Evolutionary conservation across 805 yeast genomes (phyloP), one percentile per base, ranked within the genome.

Genomic region (Sporopachydermia lactativora): DNA sequence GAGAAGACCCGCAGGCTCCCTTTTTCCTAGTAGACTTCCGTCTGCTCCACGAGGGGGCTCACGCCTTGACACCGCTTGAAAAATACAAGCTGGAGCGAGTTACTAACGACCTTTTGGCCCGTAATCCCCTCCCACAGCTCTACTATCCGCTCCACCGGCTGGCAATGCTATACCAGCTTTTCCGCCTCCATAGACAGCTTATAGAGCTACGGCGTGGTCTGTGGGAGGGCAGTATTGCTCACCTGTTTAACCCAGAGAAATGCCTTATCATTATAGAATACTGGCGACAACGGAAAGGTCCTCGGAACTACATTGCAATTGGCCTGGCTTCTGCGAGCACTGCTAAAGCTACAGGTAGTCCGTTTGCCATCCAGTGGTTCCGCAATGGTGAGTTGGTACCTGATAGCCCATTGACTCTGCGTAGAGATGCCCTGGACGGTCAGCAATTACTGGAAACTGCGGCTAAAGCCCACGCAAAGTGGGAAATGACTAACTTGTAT

Each of bases 21-120:
- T 78, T 81, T 49, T 82, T 77, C 52, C 67, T 85, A 44, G 81
- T 89, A 15, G 89, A 83, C 54, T 80, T 86, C 57, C 68, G 73
- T 42, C 71, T 86, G 42, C 61, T 70, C 16, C 78, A 81, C 50
- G 49, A 55, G 5, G 53, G 54, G 8, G 43, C 49, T 1, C 49
- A 55, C 4, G 45, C 55, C 11, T 47, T 55, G 14, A 65, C 68
- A 1, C 44, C 49, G 1, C 46, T 45, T 3, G 57, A 65, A 3
- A 57, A 58, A 40, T 55, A 54, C 11, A 67, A 65, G 42, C 52
- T 83, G 15, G 86, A 80, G 51, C 61, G 61, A 18, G 56, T 66
- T 2, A 72, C 75, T 5, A 82, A 83, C 53, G 61, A 62, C 17
- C 64, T 67, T 14, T 61, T 83, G 15, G 59, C 58, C 16, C 59